phyloP scores from a whole-genome alignment of 768 basidiomycete genomes.

The Trametes cubensis region DNA sequence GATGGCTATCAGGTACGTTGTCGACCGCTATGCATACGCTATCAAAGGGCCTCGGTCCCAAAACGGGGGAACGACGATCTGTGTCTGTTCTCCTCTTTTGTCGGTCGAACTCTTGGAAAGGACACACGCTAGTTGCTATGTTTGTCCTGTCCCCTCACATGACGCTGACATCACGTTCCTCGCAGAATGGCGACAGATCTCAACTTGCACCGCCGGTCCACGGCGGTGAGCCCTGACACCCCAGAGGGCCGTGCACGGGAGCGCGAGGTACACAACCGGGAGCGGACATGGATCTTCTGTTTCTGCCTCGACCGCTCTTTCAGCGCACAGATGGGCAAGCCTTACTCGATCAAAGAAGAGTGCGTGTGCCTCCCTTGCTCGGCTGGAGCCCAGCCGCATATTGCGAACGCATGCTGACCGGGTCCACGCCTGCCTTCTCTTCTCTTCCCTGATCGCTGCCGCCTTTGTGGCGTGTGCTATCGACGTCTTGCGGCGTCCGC shows the following conservation, averaged over 20 bases:
- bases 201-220: slow-evolving; percentile 89
- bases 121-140: slow-evolving; percentile 11
- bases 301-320: slow-evolving; percentile 86
- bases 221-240: slow-evolving; percentile 59
- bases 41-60: slow-evolving; percentile 2
- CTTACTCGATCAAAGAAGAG: slow-evolving; percentile 92
- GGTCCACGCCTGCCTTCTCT: slow-evolving; percentile 2
- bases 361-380: slow-evolving; percentile 43
- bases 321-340: slow-evolving; percentile 97
- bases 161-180: slow-evolving; percentile 20
- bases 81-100: slow-evolving; percentile 15
- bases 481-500: slow-evolving; percentile 1
- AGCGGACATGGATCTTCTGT: slow-evolving; percentile 91
- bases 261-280: slow-evolving; percentile 88
- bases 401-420: slow-evolving; percentile 15
- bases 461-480: slow-evolving; percentile 9
- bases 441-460: slow-evolving; percentile 20
- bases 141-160: slow-evolving; percentile 11
- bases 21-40: slow-evolving; percentile 14
- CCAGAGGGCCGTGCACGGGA: slow-evolving; percentile 82
- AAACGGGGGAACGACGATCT: slow-evolving; percentile 16
- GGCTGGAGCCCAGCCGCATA: background rate
- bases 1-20: slow-evolving; percentile 73
- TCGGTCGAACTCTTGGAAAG: slow-evolving; percentile 9
- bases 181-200: slow-evolving; percentile 92